Evolutionary conservation across 495 filamentous ascomycete genomes (phyloP).

Genomic region (Tuber microsphaerosporum): DNA sequence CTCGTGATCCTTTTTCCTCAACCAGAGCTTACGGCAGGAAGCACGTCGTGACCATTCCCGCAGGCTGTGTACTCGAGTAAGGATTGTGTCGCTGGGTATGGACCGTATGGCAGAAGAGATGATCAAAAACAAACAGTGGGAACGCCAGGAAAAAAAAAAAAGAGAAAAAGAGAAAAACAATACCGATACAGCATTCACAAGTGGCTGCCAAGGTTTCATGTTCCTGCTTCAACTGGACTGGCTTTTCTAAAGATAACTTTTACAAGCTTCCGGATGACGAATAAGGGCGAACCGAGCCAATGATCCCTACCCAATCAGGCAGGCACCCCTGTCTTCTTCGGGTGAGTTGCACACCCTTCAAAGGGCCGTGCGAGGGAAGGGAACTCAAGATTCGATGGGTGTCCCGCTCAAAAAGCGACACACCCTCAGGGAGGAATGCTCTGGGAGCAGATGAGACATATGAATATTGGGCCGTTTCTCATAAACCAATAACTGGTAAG

Average conservation of each 20-base stretch:
- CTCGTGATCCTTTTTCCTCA: neutral
- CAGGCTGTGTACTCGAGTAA: neutral
- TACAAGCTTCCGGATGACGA: slow-evolving; percentile 21
- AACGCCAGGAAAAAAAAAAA: slow-evolving; percentile 5
- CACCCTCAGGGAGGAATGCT: neutral
- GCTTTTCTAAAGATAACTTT: slow-evolving; percentile 29
- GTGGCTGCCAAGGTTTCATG: slow-evolving; percentile 16
- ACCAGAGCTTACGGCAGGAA: neutral
- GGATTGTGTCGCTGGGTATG: neutral
- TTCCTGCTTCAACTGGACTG: slow-evolving; percentile 17
- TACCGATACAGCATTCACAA: neutral
- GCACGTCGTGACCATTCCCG: neutral
- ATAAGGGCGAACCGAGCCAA: slow-evolving; percentile 15
- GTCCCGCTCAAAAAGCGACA: neutral
- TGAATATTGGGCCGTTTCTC: neutral
- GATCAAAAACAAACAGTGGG: slow-evolving; percentile 16
- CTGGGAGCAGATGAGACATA: neutral
- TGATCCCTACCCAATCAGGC: slow-evolving; percentile 27
- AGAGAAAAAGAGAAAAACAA: slow-evolving; percentile 4
- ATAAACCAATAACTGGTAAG: neutral
- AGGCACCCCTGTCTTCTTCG: slow-evolving; percentile 30
- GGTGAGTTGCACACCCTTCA: slow-evolving; percentile 9
- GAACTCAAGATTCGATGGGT: neutral
- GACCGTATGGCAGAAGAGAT: neutral
- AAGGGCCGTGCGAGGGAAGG: slow-evolving; percentile 15